phyloP scores from a whole-genome alignment of 2,329 filamentous ascomycete species.

The Alternaria arbusti region DNA sequence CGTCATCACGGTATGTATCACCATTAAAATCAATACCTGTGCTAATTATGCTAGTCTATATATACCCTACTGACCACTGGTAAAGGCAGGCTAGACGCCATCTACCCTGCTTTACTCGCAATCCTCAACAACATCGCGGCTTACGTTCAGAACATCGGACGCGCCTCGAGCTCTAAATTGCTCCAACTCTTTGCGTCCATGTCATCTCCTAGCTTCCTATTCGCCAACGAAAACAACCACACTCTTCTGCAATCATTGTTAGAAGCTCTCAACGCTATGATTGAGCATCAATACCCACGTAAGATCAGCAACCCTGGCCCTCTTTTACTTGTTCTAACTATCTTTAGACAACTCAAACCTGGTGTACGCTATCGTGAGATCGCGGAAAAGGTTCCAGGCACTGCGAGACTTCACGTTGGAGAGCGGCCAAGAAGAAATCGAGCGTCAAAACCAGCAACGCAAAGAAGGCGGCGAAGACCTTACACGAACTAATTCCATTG shows the following conservation, averaged over 20 bases:
- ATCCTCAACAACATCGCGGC: conserved; percentile 94
- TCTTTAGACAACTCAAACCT: conserved; percentile 77
- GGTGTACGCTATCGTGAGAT: conserved; percentile 78
- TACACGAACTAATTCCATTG: conserved; percentile 66
- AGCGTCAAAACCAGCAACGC: conserved; percentile 74
- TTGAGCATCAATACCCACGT: conserved; percentile 88
- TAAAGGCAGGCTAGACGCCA: conserved; percentile 86
- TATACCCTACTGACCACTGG: conserved; percentile 90
- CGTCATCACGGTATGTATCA: conserved; percentile 74
- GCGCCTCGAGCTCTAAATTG: conserved; percentile 77
- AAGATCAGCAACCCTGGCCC: conserved; percentile 42
- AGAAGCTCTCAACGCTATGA: conserved; percentile 85
- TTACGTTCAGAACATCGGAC: conserved; percentile 78
- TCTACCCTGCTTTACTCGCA: conserved; percentile 89
- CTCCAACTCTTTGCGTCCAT: conserved; percentile 89
- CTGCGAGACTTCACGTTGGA: conserved; percentile 88
- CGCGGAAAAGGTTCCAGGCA: conserved; percentile 82
- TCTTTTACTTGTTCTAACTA: conserved; percentile 18
- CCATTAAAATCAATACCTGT: background rate
- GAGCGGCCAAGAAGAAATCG: conserved; percentile 88
- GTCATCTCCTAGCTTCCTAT: conserved; percentile 89
- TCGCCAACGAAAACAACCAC: conserved; percentile 93
- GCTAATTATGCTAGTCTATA: conserved; percentile 69
- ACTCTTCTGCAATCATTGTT: conserved; percentile 78
- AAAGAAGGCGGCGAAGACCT: conserved; percentile 61